A percentile compares a stretch with the other conserved stretches of the same genome.
Conservation (phyloP, 495 filamentous ascomycete genomes). For the Cetradonia linearis region DNA sequence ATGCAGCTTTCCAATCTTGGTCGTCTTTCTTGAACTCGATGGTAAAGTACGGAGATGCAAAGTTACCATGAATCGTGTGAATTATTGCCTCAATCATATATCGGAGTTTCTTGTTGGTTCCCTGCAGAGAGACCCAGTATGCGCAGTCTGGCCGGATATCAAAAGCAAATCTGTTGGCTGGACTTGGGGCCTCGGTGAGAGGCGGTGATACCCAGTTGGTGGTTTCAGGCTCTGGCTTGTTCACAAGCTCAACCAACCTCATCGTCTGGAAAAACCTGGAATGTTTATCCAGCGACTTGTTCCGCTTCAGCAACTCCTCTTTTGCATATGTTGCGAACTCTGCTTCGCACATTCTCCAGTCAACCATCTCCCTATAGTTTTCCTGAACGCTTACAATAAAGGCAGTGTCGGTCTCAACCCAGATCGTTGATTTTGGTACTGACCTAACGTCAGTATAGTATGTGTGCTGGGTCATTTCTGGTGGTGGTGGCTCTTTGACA, state of each 20-base stretch:
- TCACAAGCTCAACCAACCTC: not conserved
- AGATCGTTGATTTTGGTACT: not conserved
- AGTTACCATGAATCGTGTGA: not conserved
- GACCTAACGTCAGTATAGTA: too few species aligned
- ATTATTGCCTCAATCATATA: not conserved
- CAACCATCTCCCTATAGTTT: not conserved
- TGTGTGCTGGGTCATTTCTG: too few species aligned
- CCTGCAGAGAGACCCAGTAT: constrained; percentile 14
- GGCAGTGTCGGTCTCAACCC: not conserved
- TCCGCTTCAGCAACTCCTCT: not conserved
- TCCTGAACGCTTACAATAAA: not conserved
- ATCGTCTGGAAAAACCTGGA: not conserved
- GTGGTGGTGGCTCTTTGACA: not conserved
- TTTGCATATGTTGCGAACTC: constrained; percentile 4
- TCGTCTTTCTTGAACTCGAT: constrained; percentile 15
- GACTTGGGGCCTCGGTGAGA: not conserved
- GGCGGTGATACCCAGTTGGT: constrained; percentile 5
- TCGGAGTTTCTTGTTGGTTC: not conserved
- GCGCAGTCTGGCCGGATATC: constrained; percentile 13
- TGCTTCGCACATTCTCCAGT: not conserved
- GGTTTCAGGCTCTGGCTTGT: not conserved
- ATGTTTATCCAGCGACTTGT: too few species aligned
- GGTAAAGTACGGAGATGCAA: constrained; percentile 5
- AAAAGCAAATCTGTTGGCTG: not conserved
- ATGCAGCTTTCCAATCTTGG: too few species aligned